phyloP scores from a whole-genome alignment of 1,284 basidiomycete species.

The Ustilago vetiveriae region DNA sequence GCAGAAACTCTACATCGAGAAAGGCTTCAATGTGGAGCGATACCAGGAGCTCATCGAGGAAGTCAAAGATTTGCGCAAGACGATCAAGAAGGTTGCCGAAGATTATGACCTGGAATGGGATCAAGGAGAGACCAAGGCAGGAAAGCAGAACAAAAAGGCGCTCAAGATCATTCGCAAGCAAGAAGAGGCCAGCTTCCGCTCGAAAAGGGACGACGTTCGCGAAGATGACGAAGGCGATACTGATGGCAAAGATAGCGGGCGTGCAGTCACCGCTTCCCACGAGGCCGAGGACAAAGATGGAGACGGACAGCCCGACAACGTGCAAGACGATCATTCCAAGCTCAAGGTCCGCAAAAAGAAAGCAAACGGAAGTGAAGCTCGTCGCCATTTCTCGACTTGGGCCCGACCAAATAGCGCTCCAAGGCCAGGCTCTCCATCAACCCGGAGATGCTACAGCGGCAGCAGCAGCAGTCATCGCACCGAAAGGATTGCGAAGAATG shows the following conservation, averaged over 20 bases:
- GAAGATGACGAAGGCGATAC: slow-evolving; percentile 27
- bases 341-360: slow-evolving; percentile 37
- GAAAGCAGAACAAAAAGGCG: slow-evolving; percentile 54
- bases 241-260: slow-evolving; percentile 9
- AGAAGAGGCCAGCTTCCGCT: slow-evolving; percentile 29
- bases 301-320: slow-evolving; percentile 45
- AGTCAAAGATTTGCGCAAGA: slow-evolving; percentile 52
- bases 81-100: slow-evolving; percentile 57
- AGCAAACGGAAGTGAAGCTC: slow-evolving; percentile 10
- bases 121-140: slow-evolving; percentile 52
- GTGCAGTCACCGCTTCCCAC: slow-evolving; percentile 8
- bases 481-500: neutral
- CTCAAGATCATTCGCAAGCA: slow-evolving; percentile 56
- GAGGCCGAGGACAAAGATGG: slow-evolving; percentile 50
- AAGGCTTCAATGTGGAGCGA: slow-evolving; percentile 56
- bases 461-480: neutral
- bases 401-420: slow-evolving; percentile 1
- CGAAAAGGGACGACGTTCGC: slow-evolving; percentile 6
- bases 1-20: slow-evolving; percentile 54
- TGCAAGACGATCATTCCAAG: slow-evolving; percentile 36
- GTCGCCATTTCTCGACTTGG: slow-evolving; percentile 23
- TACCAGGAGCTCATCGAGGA: slow-evolving; percentile 59
- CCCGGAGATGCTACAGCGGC: slow-evolving; percentile 13
- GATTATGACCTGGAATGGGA: slow-evolving; percentile 64
- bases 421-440: too few relatives aligned